These are phyloP conservation scores for Agaricales sp. DNA, from an alignment of 1,284 basidiomycete genomes.

Conservation along the genomic window DNA sequence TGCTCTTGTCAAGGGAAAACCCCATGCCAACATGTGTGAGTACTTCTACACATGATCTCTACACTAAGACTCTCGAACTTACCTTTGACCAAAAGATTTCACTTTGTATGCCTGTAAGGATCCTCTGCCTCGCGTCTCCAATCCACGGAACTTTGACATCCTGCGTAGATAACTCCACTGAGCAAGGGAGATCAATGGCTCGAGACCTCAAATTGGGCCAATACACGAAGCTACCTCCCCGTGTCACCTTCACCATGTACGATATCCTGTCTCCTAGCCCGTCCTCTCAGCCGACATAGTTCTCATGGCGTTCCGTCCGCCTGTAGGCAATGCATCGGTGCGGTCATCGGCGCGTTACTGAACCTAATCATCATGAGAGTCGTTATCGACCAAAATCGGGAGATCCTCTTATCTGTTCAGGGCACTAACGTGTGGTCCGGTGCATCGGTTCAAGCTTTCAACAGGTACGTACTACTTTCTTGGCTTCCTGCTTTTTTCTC, in stretches of 20 bases:
- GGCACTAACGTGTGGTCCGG: constrained; percentile 56
- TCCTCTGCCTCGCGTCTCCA: constrained; percentile 21
- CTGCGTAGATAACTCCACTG: constrained; percentile 15
- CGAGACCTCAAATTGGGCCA: constrained; percentile 29
- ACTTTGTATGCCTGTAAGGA: constrained; percentile 3
- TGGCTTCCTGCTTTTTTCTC: neutral
- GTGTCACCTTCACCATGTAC: constrained; percentile 31
- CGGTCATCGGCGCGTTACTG: constrained; percentile 23
- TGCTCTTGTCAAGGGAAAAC: constrained; percentile 31
- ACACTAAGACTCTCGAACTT: too few species aligned
- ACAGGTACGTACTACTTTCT: constrained; percentile 27
- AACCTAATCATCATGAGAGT: constrained; percentile 46
- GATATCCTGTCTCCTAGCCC: constrained; percentile 11
- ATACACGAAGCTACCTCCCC: constrained; percentile 42
- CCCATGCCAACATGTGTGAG: constrained; percentile 8
- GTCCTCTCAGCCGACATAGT: too few species aligned
- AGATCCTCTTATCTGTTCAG: constrained; percentile 36
- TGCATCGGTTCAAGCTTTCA: constrained; percentile 38
- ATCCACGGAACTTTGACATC: constrained; percentile 10
- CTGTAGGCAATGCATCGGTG: too few species aligned
- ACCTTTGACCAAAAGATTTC: constrained; percentile 14
- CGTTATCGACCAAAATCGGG: constrained; percentile 39
- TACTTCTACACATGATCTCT: too few species aligned
- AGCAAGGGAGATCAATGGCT: constrained; percentile 20
- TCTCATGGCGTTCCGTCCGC: too few species aligned